These are phyloP conservation scores for Crithidia bombi DNA, from an alignment of 208 protist genomes.

Conservation along the genomic window DNA sequence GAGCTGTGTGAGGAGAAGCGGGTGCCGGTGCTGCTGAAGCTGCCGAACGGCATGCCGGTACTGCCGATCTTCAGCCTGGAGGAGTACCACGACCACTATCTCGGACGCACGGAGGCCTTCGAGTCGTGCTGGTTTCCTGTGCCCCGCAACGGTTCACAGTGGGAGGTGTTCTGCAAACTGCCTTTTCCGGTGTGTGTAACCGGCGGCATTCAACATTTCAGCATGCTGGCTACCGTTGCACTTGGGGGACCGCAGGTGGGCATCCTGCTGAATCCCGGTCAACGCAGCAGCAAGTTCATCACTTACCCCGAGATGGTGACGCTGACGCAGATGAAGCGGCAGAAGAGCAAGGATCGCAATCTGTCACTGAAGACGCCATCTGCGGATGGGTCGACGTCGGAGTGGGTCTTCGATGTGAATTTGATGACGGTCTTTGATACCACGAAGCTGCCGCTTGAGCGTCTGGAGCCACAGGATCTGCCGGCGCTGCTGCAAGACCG, in stretches of 20 bases:
- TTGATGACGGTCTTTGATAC: conserved; percentile 77
- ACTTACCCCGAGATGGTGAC: conserved; percentile 90
- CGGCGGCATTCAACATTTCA: conserved; percentile 71
- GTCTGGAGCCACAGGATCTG: conserved; percentile 67
- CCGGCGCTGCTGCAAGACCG: conserved; percentile 37
- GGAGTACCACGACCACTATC: conserved; percentile 87
- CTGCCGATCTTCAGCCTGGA: conserved; percentile 90
- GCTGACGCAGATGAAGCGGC: conserved; percentile 52
- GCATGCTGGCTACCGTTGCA: conserved; percentile 76
- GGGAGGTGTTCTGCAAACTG: conserved; percentile 81
- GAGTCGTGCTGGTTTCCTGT: conserved; percentile 89
- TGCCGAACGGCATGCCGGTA: conserved; percentile 86
- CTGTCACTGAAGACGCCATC: conserved; percentile 16
- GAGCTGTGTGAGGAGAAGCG: conserved; percentile 84
- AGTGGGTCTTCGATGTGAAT: conserved; percentile 55
- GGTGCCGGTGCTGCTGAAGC: conserved; percentile 61
- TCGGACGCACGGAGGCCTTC: conserved; percentile 66
- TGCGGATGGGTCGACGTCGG: background rate
- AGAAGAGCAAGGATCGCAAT: conserved; percentile 48
- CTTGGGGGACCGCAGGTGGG: conserved; percentile 34
- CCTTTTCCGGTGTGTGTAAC: conserved; percentile 82
- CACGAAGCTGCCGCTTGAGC: conserved; percentile 65
- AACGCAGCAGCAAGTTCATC: conserved; percentile 88
- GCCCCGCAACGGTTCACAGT: conserved; percentile 75
- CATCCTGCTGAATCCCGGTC: conserved; percentile 81